phyloP scores from a whole-genome alignment of 306 rosid species.

The Trifolium dubium region DNA sequence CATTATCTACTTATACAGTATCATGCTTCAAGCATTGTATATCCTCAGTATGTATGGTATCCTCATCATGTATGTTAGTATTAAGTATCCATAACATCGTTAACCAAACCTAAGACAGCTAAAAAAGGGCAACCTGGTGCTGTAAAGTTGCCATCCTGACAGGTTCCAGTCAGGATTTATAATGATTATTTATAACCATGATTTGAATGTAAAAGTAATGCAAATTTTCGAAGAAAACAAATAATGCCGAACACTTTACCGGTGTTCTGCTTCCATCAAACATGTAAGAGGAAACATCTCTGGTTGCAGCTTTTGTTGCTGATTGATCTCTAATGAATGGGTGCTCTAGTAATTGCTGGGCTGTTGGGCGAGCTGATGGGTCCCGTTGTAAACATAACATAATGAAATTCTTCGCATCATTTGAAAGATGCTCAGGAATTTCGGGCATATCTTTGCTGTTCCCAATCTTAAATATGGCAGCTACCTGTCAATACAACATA shows the following conservation, averaged over 20 bases:
- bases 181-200: slow-evolving; percentile 21
- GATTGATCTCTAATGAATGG: slow-evolving; percentile 84
- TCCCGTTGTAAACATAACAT: slow-evolving; percentile 83
- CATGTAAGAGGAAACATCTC: slow-evolving; percentile 71
- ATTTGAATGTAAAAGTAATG: slow-evolving; percentile 8
- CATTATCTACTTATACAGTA: slow-evolving; percentile 2
- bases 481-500: slow-evolving; percentile 69
- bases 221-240: slow-evolving; percentile 19
- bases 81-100: slow-evolving; percentile 19
- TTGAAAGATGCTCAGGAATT: slow-evolving; percentile 88
- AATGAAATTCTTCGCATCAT: slow-evolving; percentile 82
- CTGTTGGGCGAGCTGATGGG: slow-evolving; percentile 80
- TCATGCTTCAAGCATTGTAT: slow-evolving; percentile 14
- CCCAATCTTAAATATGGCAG: slow-evolving; percentile 98
- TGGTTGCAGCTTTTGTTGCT: slow-evolving; percentile 63
- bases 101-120: slow-evolving; percentile 29
- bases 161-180: background rate
- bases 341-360: slow-evolving; percentile 70
- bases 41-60: slow-evolving; percentile 20
- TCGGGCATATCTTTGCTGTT: slow-evolving; percentile 96
- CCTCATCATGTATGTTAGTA: slow-evolving; percentile 1
- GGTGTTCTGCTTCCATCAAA: slow-evolving; percentile 89
- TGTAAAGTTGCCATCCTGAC: background rate
- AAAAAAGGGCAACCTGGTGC: background rate
- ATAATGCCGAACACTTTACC: slow-evolving; percentile 54